Percentiles rank a stretch among this genome's conserved stretches.
Evolutionary conservation across 495 filamentous ascomycete genomes (phyloP).

Genomic region (Aspergillus nidulans): DNA sequence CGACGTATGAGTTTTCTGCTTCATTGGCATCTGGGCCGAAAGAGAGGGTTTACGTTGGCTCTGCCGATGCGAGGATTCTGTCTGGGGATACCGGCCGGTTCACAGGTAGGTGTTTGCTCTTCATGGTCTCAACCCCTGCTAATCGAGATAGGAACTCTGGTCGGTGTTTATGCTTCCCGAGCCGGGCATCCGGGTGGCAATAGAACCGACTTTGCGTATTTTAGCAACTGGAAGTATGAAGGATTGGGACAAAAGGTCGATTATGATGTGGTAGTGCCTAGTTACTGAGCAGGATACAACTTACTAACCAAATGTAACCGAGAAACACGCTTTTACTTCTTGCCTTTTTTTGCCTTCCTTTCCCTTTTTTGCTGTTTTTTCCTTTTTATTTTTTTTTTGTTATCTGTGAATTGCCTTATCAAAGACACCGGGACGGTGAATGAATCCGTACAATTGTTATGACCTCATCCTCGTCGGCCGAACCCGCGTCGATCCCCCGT

Average conservation of each 20-base stretch:
- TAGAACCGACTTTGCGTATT: constrained; percentile 8
- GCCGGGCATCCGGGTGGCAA: background rate
- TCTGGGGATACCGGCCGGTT: constrained; percentile 17
- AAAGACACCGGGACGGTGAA: too few species aligned
- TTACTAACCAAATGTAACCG: too few species aligned
- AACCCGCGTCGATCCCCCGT: background rate
- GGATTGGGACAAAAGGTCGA: constrained; percentile 18
- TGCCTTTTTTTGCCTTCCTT: too few species aligned
- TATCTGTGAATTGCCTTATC: too few species aligned
- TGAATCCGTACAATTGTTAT: too few species aligned
- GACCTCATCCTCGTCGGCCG: too few species aligned
- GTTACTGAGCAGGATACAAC: too few species aligned
- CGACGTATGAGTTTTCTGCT: constrained; percentile 12
- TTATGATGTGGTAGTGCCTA: constrained; percentile 8
- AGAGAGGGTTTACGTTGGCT: constrained; percentile 2
- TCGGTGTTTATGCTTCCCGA: constrained; percentile 15
- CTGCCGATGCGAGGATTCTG: constrained; percentile 10
- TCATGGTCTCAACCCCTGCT: background rate
- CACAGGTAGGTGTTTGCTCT: constrained; percentile 10
- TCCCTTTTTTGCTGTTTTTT: too few species aligned
- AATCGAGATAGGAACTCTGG: constrained; percentile 14
- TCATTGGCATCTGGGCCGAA: background rate
- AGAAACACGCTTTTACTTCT: too few species aligned
- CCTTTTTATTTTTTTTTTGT: too few species aligned
- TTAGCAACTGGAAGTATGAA: constrained; percentile 16